These are phyloP conservation scores for Microdochium bolleyi DNA, from an alignment of 2,329 filamentous ascomycete species.

Conservation along the genomic window DNA sequence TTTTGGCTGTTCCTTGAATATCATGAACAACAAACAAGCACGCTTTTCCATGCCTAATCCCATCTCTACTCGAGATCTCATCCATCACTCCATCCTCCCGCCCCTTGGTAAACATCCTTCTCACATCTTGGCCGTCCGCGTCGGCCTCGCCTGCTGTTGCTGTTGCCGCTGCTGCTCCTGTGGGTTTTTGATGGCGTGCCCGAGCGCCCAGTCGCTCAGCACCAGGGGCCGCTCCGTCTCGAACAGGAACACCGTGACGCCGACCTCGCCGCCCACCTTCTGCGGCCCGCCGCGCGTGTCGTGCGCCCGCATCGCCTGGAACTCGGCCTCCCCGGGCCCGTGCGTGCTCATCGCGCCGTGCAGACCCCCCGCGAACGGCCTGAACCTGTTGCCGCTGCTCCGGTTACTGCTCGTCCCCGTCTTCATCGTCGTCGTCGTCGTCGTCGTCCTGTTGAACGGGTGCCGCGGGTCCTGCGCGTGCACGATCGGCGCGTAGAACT, in stretches of 20 bases:
- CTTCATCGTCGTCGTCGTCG: not conserved
- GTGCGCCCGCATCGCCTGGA: not conserved
- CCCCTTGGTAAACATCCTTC: no score
- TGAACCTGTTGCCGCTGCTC: slow-evolving; percentile 35
- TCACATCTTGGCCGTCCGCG: not conserved
- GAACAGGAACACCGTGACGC: slow-evolving; percentile 2
- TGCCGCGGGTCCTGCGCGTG: slow-evolving; percentile 49
- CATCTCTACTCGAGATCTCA: not conserved
- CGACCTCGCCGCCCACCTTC: slow-evolving; percentile 2
- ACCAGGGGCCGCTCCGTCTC: slow-evolving; percentile 5
- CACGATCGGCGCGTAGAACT: slow-evolving; percentile 55
- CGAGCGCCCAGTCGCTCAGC: slow-evolving; percentile 5
- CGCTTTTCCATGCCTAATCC: no score
- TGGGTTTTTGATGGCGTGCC: slow-evolving; percentile 2
- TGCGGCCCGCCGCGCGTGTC: slow-evolving; percentile 2
- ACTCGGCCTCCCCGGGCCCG: slow-evolving; percentile 47
- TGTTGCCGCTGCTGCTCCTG: no score
- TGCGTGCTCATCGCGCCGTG: slow-evolving; percentile 68
- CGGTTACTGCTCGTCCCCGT: not conserved
- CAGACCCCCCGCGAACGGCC: slow-evolving; percentile 50
- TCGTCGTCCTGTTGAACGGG: slow-evolving; percentile 39
- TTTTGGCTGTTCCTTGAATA: no score
- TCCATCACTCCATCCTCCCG: not conserved
- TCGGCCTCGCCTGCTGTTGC: no score
- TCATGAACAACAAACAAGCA: no score